Percentiles rank a stretch among this genome's conserved stretches.
These are phyloP conservation scores for Gossypium davidsonii DNA, from an alignment of 441 rosid species.

Conservation along the genomic window DNA sequence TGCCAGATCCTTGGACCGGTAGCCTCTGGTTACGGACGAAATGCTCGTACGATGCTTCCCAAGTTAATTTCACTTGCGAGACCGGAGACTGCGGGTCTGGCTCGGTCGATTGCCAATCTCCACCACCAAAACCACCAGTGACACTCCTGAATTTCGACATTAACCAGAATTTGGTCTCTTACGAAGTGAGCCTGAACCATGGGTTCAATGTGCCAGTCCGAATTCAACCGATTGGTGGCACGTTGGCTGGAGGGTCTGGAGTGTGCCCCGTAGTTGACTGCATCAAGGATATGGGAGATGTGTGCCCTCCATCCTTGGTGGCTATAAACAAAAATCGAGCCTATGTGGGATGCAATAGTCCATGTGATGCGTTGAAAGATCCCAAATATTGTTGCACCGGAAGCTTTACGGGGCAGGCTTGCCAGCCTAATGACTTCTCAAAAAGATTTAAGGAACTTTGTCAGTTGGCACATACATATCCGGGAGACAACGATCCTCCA, in stretches of 20 bases:
- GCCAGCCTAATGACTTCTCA: slow-evolving; percentile 17
- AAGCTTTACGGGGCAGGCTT: background rate
- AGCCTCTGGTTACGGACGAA: slow-evolving; percentile 25
- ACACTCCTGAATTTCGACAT: slow-evolving; percentile 21
- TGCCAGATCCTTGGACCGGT: slow-evolving; percentile 29
- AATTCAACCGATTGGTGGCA: slow-evolving; percentile 23
- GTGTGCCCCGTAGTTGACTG: slow-evolving; percentile 29
- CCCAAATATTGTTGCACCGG: slow-evolving; percentile 19
- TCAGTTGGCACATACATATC: slow-evolving; percentile 16
- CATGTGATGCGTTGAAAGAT: slow-evolving; percentile 21
- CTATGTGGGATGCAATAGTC: slow-evolving; percentile 20
- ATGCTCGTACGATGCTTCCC: slow-evolving; percentile 13
- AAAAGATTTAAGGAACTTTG: slow-evolving; percentile 18
- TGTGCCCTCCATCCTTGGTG: slow-evolving; percentile 20
- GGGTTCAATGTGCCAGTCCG: slow-evolving; percentile 26
- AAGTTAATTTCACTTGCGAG: slow-evolving; percentile 20
- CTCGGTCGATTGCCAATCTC: slow-evolving; percentile 10
- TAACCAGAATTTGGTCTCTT: slow-evolving; percentile 11
- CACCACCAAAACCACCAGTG: slow-evolving; percentile 18
- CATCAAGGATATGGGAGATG: slow-evolving; percentile 13
- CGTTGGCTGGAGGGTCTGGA: slow-evolving; percentile 22
- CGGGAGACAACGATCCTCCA: slow-evolving; percentile 24
- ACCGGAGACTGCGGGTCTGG: slow-evolving; percentile 33
- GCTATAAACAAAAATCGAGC: slow-evolving; percentile 8
- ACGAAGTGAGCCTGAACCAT: slow-evolving; percentile 30